These are phyloP conservation scores for Arthroderma uncinatum DNA, from an alignment of 2,329 filamentous ascomycete species.

Conservation along the genomic window DNA sequence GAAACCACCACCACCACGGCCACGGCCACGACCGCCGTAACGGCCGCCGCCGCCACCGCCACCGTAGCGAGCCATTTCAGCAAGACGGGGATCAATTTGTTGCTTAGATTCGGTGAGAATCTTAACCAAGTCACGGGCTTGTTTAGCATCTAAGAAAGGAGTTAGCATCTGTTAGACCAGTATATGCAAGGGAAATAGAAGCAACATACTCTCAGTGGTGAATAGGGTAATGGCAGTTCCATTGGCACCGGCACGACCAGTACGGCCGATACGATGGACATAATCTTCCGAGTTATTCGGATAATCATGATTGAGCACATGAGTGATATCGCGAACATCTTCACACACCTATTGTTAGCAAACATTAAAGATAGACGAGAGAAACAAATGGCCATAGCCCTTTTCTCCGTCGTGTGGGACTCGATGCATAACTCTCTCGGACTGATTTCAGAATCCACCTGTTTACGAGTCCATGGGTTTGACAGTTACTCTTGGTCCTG, in stretches of 20 bases:
- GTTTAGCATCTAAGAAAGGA: slow-evolving; percentile 59
- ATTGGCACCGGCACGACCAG: slow-evolving; percentile 65
- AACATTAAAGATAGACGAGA: slow-evolving; percentile 42
- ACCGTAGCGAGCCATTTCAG: slow-evolving; percentile 89
- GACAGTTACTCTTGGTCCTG: slow-evolving; percentile 51
- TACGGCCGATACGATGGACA: slow-evolving; percentile 58
- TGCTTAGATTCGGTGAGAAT: slow-evolving; percentile 96
- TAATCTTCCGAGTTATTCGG: slow-evolving; percentile 78
- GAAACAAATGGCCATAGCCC: slow-evolving; percentile 39
- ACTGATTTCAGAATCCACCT: slow-evolving; percentile 33
- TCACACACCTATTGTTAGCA: slow-evolving; percentile 66
- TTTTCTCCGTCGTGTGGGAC: slow-evolving; percentile 50
- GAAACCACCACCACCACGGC: slow-evolving; percentile 49
- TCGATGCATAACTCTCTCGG: slow-evolving; percentile 50
- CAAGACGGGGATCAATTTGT: slow-evolving; percentile 88
- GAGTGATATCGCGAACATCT: slow-evolving; percentile 99
- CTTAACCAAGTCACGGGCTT: slow-evolving; percentile 89
- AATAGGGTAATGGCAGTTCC: slow-evolving; percentile 98
- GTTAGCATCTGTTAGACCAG: slow-evolving; percentile 4
- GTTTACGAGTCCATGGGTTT: slow-evolving; percentile 40
- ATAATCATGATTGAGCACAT: slow-evolving; percentile 99
- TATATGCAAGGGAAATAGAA: not conserved
- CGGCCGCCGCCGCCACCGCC: slow-evolving; percentile 63
- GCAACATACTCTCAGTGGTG: slow-evolving; percentile 89
- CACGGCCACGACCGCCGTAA: slow-evolving; percentile 54